Conservation (phyloP, 495 filamentous ascomycete species). For the Clavariopsis aquatica region DNA sequence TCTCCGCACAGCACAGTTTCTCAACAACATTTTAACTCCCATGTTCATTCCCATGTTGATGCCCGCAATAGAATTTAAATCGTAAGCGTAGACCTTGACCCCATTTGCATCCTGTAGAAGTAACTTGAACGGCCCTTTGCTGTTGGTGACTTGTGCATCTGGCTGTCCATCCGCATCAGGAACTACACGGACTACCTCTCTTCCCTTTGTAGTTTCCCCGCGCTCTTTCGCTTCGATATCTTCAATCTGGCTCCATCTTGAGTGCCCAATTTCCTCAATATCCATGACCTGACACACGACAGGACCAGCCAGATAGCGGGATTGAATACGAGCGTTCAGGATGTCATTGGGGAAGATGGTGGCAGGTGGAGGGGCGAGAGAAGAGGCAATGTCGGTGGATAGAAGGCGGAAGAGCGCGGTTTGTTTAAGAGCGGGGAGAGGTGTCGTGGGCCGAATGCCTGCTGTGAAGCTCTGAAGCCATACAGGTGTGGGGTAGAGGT, state of each 20-base stretch:
- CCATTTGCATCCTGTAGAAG: conserved; percentile 80
- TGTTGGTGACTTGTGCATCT: conserved; percentile 20
- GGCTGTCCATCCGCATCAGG: conserved; percentile 32
- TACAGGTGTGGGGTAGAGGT: conserved; percentile 40
- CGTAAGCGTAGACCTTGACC: conserved; percentile 68
- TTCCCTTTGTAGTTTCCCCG: conserved; percentile 77
- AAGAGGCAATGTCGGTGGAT: conserved; percentile 68
- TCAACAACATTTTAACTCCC: conserved; percentile 77
- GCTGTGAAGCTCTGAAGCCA: conserved; percentile 47
- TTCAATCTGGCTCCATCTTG: conserved; percentile 83
- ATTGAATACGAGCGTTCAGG: conserved; percentile 53
- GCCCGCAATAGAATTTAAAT: conserved; percentile 66
- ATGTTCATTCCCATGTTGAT: conserved; percentile 69
- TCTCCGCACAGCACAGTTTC: conserved; percentile 65
- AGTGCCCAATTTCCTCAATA: conserved; percentile 75
- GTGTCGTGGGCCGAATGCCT: conserved; percentile 53
- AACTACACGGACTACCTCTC: conserved; percentile 77
- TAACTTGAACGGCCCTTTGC: conserved; percentile 70
- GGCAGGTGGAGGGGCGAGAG: conserved; percentile 48
- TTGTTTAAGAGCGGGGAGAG: conserved; percentile 69
- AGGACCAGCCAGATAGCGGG: conserved; percentile 57
- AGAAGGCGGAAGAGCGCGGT: conserved; percentile 82
- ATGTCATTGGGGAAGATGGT: conserved; percentile 60
- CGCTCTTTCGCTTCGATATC: conserved; percentile 78
- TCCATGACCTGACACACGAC: conserved; percentile 80